Conservation (phyloP, 257 asterid species). For the Cynanchum wilfordii region DNA sequence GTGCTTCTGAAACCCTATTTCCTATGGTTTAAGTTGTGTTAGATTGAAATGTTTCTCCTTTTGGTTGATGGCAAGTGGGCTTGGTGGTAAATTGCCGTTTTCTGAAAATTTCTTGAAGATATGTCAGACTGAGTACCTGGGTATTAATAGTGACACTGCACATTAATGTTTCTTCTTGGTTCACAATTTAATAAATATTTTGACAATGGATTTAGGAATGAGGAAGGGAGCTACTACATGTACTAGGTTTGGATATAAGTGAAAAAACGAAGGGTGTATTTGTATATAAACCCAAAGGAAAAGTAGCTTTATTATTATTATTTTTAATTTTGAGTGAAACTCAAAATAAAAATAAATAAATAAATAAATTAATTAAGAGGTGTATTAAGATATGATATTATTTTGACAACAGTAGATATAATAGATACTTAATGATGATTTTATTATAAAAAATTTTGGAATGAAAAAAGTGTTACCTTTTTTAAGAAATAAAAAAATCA, state of each 20-base stretch:
- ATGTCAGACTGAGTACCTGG: background rate
- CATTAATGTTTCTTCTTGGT: background rate
- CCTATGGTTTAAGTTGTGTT: background rate
- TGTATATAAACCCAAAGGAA: too few relatives aligned
- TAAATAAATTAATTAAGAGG: too few relatives aligned
- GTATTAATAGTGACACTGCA: background rate
- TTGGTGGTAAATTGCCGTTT: background rate
- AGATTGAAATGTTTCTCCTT: background rate
- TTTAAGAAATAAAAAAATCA: too few relatives aligned
- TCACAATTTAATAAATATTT: background rate
- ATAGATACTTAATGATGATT: too few relatives aligned
- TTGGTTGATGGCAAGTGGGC: background rate
- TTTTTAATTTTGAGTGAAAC: too few relatives aligned
- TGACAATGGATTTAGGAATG: background rate
- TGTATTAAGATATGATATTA: too few relatives aligned
- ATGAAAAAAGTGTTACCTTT: too few relatives aligned
- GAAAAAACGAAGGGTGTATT: background rate
- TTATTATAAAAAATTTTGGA: too few relatives aligned
- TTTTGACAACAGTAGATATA: too few relatives aligned
- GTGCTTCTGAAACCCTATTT: background rate
- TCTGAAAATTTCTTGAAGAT: background rate
- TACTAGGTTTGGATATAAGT: background rate
- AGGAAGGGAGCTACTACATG: background rate
- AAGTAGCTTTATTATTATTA: too few relatives aligned
- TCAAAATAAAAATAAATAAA: too few relatives aligned